Base-by-base conservation (phyloP, 2,329 filamentous ascomycete genomes). In the Dactylellina leptospora region DNA sequence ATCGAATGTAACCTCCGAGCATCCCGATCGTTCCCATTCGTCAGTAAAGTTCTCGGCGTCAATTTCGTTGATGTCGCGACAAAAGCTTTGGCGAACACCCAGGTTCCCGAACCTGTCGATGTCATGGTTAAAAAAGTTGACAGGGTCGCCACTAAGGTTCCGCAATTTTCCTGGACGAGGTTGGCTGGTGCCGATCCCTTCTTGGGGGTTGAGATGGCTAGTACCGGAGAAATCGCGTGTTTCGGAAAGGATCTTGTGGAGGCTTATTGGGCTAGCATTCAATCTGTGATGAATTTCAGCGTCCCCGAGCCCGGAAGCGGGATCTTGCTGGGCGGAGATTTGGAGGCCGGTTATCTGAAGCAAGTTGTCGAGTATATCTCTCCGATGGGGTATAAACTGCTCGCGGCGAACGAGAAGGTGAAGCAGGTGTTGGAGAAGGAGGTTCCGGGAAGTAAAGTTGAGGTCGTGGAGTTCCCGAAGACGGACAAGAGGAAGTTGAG, bases 211-310 rank as follows among this genome's bases (percentile, higher is more conserved):
- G 95, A 99, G 82, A 99, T 99, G 95, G 85, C 92, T 45, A 92
- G 89, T 75, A 99, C 95, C 16, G 95, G 95, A 81, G 95, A 99
- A 83, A 96, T 99, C 85, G 95, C 95, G 76, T 97, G 95, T 84
- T 99, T 99, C 82, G 95, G 95, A 75, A 96, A 95, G 83, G 85
- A 97, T 78, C 86, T 99, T 9, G 85, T 97, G 53, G 95, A 99
- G 80, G 95, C 95, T 59, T 99, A 99, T 87, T 99, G 95, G 95
- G 85, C 93, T 23, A 96, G 93, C 16, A 84, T 96, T 74, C 95
- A 99, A 82, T 95, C 92, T 18, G 93, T 91, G 77, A 99, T 97
- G 93, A 99, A 97, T 87, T 97, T 97, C 91, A 91, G 93, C 77
- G 87, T 97, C 78, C 95, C 95, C 44, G 89, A 96, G 81, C 91